phyloP scores from a whole-genome alignment of 805 yeast species.

The Starmerella stigmatis region DNA sequence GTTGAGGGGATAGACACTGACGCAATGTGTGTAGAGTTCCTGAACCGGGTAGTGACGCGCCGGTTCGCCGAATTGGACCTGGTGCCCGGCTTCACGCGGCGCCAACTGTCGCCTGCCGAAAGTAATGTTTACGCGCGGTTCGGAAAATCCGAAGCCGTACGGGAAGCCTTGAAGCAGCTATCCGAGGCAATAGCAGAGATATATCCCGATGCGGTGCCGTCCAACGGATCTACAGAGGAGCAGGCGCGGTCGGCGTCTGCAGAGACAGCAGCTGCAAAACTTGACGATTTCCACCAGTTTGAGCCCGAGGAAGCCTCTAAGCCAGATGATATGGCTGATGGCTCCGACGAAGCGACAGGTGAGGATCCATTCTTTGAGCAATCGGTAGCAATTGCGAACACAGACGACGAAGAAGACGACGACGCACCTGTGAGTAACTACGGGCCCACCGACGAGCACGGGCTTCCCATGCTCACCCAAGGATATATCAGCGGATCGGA shows the following conservation, averaged over 20 bases:
- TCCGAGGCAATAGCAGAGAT: slow-evolving; percentile 7
- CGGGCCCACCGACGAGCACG: slow-evolving; percentile 12
- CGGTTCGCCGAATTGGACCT: slow-evolving; percentile 5
- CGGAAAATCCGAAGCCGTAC: slow-evolving; percentile 28
- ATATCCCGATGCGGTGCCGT: slow-evolving; percentile 1
- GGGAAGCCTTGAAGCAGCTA: slow-evolving; percentile 13
- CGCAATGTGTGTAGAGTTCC: slow-evolving; percentile 17
- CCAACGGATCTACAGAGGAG: not conserved
- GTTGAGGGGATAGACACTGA: slow-evolving; percentile 15
- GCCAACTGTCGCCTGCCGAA: slow-evolving; percentile 23
- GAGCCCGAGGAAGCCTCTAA: slow-evolving; percentile 14
- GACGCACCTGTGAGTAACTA: slow-evolving; percentile 29
- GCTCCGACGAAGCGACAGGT: slow-evolving; percentile 27
- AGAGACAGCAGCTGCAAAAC: not conserved
- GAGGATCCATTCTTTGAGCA: slow-evolving; percentile 33
- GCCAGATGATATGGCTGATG: slow-evolving; percentile 15
- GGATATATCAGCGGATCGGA: slow-evolving; percentile 85
- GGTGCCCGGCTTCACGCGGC: slow-evolving; percentile 10
- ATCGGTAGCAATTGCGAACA: slow-evolving; percentile 14
- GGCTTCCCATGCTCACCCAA: slow-evolving; percentile 30
- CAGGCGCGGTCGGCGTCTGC: not conserved
- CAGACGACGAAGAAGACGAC: slow-evolving; percentile 30
- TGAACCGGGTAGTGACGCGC: slow-evolving; percentile 12
- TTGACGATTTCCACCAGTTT: slow-evolving; percentile 10
- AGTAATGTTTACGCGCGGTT: slow-evolving; percentile 33